Conservation (phyloP, 2,329 filamentous ascomycete species). For the Ceratocystis cacaofunesta region DNA sequence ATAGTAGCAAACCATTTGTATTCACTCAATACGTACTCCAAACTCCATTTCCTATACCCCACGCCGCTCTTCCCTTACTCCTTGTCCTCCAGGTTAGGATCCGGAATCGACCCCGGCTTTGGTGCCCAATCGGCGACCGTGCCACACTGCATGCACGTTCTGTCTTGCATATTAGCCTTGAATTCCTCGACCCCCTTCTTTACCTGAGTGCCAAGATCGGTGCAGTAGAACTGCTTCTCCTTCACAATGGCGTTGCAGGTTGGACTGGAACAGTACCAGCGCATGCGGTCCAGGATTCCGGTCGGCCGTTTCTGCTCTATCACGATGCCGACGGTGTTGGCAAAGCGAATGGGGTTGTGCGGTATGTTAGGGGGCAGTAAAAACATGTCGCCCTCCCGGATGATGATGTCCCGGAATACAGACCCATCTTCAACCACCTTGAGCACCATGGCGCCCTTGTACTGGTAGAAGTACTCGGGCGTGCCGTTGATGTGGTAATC, state of each 20-base stretch:
- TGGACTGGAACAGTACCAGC: slow-evolving; percentile 66
- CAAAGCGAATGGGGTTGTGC: slow-evolving; percentile 88
- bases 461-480: slow-evolving; percentile 96
- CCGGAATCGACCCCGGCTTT: slow-evolving; percentile 40
- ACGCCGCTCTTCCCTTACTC: not conserved
- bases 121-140: slow-evolving; percentile 58
- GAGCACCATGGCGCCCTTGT: slow-evolving; percentile 83
- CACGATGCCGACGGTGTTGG: slow-evolving; percentile 84
- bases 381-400: slow-evolving; percentile 88
- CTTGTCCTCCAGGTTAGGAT: slow-evolving; percentile 38
- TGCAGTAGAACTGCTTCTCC: slow-evolving; percentile 77
- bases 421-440: slow-evolving; percentile 72
- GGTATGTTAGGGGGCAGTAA: slow-evolving; percentile 86
- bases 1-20: not conserved
- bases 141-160: slow-evolving; percentile 67
- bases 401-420: slow-evolving; percentile 68
- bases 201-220: slow-evolving; percentile 83
- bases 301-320: slow-evolving; percentile 69
- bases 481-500: slow-evolving; percentile 98
- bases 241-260: slow-evolving; percentile 58
- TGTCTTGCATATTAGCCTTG: slow-evolving; percentile 47
- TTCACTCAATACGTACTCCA: not conserved
- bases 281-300: slow-evolving; percentile 57
- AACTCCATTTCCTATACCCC: not conserved
- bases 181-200: slow-evolving; percentile 81